A percentile compares a stretch with the other conserved stretches of the same genome.
phyloP scores from a whole-genome alignment of 2,329 filamentous ascomycete genomes.

The Epichloe sylvatica region DNA sequence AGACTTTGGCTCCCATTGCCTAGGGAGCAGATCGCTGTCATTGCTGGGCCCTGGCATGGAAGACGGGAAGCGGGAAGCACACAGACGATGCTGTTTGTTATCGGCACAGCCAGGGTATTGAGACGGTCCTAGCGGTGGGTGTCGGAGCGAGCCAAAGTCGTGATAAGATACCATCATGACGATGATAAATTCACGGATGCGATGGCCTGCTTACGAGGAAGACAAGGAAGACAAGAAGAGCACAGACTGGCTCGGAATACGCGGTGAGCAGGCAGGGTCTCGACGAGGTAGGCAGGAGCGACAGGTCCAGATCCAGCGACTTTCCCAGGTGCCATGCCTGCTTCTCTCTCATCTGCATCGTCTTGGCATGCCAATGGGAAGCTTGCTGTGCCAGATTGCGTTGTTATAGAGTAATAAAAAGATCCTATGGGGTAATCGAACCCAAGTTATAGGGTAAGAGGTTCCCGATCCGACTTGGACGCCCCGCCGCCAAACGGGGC shows the following conservation, averaged over 20 bases:
- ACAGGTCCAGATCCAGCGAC: too few species aligned
- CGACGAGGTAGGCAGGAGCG: slow-evolving; percentile 1
- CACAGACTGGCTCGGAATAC: too few species aligned
- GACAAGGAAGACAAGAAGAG: background rate
- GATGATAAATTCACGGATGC: slow-evolving; percentile 5
- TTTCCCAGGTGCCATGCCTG: background rate
- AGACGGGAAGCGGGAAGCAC: background rate
- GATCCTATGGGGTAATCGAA: slow-evolving; percentile 9
- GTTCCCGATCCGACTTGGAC: slow-evolving; percentile 1
- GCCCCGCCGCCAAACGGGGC: background rate
- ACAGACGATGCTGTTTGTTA: slow-evolving; percentile 1
- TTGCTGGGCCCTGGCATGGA: background rate
- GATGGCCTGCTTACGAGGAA: background rate
- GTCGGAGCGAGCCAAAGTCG: background rate
- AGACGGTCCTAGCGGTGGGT: background rate
- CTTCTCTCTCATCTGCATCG: background rate
- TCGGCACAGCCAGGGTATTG: slow-evolving; percentile 1
- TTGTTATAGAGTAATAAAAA: slow-evolving; percentile 17
- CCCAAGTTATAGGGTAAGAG: slow-evolving; percentile 10
- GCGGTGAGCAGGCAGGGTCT: background rate
- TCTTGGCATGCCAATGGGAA: slow-evolving; percentile 2
- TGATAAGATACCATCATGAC: slow-evolving; percentile 5
- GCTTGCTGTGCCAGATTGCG: slow-evolving; percentile 12
- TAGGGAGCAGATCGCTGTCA: background rate
- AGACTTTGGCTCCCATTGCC: background rate